phyloP scores from a whole-genome alignment of 257 asterid genomes.

The Cynanchum wilfordii region DNA sequence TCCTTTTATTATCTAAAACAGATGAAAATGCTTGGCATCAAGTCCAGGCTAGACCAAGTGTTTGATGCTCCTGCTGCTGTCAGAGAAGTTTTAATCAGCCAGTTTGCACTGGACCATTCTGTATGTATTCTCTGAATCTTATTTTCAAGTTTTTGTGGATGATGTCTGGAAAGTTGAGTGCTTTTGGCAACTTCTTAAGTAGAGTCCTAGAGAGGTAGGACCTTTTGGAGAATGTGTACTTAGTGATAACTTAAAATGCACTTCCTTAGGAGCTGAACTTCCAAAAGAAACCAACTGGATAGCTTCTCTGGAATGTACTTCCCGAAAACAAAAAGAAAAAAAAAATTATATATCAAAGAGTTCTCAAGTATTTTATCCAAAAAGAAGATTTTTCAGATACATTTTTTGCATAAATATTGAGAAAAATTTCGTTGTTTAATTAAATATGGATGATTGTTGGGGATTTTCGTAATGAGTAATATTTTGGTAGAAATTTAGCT shows the following conservation, averaged over 20 bases:
- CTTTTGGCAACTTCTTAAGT: background rate
- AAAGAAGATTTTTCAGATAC: background rate
- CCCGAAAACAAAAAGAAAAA: no score
- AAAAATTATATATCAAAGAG: no score
- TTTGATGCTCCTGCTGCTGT: conserved; percentile 94
- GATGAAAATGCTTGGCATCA: conserved; percentile 78
- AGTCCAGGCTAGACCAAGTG: conserved; percentile 82
- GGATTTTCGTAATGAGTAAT: no score
- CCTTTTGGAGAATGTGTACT: conserved; percentile 2
- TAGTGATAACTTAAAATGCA: background rate
- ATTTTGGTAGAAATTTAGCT: no score
- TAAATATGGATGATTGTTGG: background rate
- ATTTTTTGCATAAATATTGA: background rate
- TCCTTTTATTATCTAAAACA: conserved; percentile 30
- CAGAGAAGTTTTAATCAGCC: conserved; percentile 66
- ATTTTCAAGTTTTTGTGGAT: background rate
- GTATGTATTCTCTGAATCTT: conserved; percentile 39
- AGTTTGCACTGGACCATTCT: conserved; percentile 62
- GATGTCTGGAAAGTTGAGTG: background rate
- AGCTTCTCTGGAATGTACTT: conserved; percentile 1
- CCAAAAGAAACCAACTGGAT: background rate
- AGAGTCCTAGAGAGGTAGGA: background rate
- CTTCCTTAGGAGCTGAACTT: background rate
- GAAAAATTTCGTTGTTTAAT: background rate
- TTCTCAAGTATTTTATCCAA: no score